Percentiles rank a stretch among this genome's conserved stretches.
Evolutionary conservation across 2,329 filamentous ascomycete genomes (phyloP).

Genomic region (Sporothrix dimorphospora): DNA sequence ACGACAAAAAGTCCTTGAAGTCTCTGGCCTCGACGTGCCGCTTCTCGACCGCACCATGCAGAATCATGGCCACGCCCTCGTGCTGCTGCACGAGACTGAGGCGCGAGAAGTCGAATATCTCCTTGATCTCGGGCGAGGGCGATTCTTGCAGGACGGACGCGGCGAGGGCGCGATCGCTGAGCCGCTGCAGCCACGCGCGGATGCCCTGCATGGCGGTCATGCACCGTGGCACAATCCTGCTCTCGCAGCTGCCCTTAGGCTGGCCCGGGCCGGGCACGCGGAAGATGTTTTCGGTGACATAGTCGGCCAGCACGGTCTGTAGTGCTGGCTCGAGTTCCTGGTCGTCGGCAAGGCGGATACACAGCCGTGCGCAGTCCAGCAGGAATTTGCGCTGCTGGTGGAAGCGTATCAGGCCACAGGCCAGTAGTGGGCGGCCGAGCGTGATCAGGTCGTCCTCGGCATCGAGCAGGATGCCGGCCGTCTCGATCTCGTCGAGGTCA

Average conservation of each 20-base stretch:
- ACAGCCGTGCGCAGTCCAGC: conserved; percentile 79
- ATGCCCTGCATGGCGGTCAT: conserved; percentile 75
- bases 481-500: conserved; percentile 85
- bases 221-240: conserved; percentile 73
- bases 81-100: conserved; percentile 85
- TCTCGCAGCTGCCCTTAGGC: conserved; percentile 49
- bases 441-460: conserved; percentile 69
- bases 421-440: conserved; percentile 72
- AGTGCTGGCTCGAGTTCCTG: conserved; percentile 55
- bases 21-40: conserved; percentile 71
- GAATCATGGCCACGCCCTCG: conserved; percentile 80
- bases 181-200: conserved; percentile 73
- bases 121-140: conserved; percentile 63
- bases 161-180: conserved; percentile 76
- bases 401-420: conserved; percentile 82
- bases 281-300: conserved; percentile 61
- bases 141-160: conserved; percentile 73
- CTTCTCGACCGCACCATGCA: conserved; percentile 77
- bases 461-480: conserved; percentile 74
- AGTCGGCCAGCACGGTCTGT: conserved; percentile 55
- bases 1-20: conserved; percentile 70
- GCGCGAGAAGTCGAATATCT: conserved; percentile 79
- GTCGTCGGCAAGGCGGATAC: conserved; percentile 71
- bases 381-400: conserved; percentile 83
- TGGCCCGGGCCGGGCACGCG: conserved; percentile 51